Percentiles rank a stretch among this genome's conserved stretches.
phyloP scores from a whole-genome alignment of 495 filamentous ascomycete species.

The Podospora sp. region DNA sequence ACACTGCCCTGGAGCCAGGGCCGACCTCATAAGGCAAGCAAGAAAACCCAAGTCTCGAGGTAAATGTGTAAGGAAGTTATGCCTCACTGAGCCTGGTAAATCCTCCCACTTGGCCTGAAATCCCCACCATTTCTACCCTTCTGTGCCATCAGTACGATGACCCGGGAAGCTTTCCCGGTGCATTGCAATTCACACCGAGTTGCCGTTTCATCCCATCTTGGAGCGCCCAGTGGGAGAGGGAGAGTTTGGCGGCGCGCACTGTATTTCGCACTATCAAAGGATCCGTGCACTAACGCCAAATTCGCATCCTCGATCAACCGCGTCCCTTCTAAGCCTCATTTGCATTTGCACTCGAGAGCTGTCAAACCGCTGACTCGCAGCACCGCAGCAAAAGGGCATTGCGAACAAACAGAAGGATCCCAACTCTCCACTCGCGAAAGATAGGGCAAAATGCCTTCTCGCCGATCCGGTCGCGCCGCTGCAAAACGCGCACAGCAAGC shows the following conservation, averaged over 20 bases:
- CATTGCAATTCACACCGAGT: too few species aligned
- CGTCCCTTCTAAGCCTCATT: background rate
- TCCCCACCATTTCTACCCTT: too few species aligned
- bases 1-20: too few species aligned
- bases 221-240: background rate
- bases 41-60: too few species aligned
- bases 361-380: background rate
- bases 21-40: too few species aligned
- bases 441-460: conserved; percentile 30
- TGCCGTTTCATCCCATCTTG: too few species aligned
- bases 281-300: conserved; percentile 2
- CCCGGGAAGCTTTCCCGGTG: too few species aligned
- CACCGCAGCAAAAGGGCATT: background rate
- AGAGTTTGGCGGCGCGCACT: too few species aligned
- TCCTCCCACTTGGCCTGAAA: too few species aligned
- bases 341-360: background rate
- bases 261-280: background rate
- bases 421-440: background rate
- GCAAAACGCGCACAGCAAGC: conserved; percentile 39
- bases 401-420: background rate
- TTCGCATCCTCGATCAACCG: background rate
- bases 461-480: conserved; percentile 37
- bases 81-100: too few species aligned
- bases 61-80: too few species aligned
- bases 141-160: too few species aligned